Percentiles rank a stretch among this genome's conserved stretches.
Evolutionary conservation across 345 rosid species (phyloP).

Genomic region (Kandelia obovata): DNA sequence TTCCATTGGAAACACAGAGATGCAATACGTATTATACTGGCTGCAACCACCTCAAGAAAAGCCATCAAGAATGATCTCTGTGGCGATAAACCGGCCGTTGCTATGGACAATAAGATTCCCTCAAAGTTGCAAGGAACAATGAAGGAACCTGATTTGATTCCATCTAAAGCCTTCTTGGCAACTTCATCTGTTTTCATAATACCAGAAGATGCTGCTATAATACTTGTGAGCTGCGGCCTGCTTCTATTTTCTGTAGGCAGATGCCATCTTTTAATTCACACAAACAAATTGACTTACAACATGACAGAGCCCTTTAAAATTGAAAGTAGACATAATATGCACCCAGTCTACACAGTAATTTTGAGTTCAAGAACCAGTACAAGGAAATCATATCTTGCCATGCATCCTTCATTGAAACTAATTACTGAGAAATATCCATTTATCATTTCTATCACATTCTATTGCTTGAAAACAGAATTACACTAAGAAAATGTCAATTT

Average conservation of each 20-base stretch:
- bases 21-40: constrained; percentile 43
- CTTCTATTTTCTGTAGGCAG: constrained; percentile 54
- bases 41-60: constrained; percentile 59
- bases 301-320: background rate
- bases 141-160: constrained; percentile 67
- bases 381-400: too few relatives aligned
- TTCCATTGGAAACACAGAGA: constrained; percentile 70
- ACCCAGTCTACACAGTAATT: background rate
- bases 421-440: too few relatives aligned
- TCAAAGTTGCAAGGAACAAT: constrained; percentile 68
- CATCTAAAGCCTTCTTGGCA: constrained; percentile 62
- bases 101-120: constrained; percentile 55
- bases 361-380: too few relatives aligned
- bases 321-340: background rate
- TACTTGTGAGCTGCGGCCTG: constrained; percentile 57
- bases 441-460: background rate
- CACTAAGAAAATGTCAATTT: too few relatives aligned
- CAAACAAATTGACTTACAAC: background rate
- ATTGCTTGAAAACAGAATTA: background rate
- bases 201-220: constrained; percentile 54
- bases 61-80: constrained; percentile 73
- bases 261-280: background rate
- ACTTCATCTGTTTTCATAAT: constrained; percentile 79
- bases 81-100: constrained; percentile 74
- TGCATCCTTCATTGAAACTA: too few relatives aligned